Evolutionary conservation across 2,329 filamentous ascomycete genomes (phyloP), one percentile per base, ranked within the genome.

Genomic region (Pseudocercospora eumusae): DNA sequence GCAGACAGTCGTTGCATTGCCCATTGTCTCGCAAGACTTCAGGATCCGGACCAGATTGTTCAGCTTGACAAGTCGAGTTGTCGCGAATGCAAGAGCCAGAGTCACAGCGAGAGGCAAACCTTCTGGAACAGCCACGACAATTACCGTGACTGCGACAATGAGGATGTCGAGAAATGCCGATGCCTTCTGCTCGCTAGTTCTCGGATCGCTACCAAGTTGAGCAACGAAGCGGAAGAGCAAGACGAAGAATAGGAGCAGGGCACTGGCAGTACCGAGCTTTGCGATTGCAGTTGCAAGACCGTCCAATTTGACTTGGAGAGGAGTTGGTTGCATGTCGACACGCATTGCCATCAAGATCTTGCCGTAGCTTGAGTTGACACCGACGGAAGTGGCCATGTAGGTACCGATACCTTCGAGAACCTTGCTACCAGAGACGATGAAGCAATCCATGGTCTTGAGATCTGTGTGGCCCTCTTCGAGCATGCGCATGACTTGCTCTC

Each of bases 391-490:
- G 56, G 92, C 89, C 57, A 93, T 75, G 73, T 91, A 93, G 4
- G 84, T 86, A 15, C 91, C 90, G 6, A 92, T 83, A 58, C 90
- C 90, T 69, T 92, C 88, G 0, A 86, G 86, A 10, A 93, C 86
- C 68, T 91, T 92, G 3, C 88, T 88, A 50, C 90, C 93, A 31
- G 92, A 96, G 69, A 96, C 90, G 69, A 96, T 92, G 75, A 93
- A 93, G 0, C 90, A 90, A 69, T 93, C 90, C 64, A 89, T 78
- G 69, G 92, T 91, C 78, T 82, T 81, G 42, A 88, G 77, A 15
- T 81, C 81, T 56, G 86, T 80, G 61, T 86, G 81, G 49, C 84
- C 86, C 63, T 87, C 82, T 65, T 89, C 87, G 3, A 85, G 60
- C 59, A 67, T 82, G 33, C 81, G 81, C 72, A 84, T 87, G 23